A percentile compares a stretch with the other conserved stretches of the same genome.
Conservation (phyloP, 2,329 filamentous ascomycete species). For the Fusarium avenaceum region DNA sequence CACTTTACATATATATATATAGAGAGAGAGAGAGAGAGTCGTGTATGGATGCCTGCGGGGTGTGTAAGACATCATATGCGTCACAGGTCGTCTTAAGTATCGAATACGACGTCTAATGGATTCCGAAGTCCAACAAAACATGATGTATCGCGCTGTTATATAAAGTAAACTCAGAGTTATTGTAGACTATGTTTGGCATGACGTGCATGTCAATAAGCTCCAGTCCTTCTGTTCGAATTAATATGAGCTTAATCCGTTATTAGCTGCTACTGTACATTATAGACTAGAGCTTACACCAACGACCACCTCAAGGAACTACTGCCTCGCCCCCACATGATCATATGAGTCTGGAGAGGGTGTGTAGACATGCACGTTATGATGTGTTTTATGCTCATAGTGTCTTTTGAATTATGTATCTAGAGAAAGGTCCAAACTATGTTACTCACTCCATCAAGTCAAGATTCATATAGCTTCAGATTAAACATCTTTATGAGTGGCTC, state of each 20-base stretch:
- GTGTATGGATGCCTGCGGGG: conserved; percentile 8
- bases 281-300: conserved; percentile 14
- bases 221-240: background rate
- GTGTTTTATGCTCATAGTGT: background rate
- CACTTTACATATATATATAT: background rate
- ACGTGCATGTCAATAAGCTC: background rate
- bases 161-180: background rate
- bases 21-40: background rate
- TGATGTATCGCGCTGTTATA: background rate
- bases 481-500: conserved; percentile 75
- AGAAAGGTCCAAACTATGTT: background rate
- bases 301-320: conserved; percentile 9
- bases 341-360: conserved; percentile 5
- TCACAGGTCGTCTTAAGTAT: conserved; percentile 4
- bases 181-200: background rate
- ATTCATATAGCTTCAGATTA: background rate
- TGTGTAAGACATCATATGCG: conserved; percentile 19
- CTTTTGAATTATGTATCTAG: conserved; percentile 11
- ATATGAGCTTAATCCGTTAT: background rate
- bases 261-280: background rate
- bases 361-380: background rate
- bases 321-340: conserved; percentile 18
- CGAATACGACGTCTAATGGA: background rate
- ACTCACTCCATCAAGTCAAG: background rate
- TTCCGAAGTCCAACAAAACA: background rate